A percentile compares a stretch with the other conserved stretches of the same genome.
phyloP scores from a whole-genome alignment of 352 stramenopile species.

The Albugo laibachii region DNA sequence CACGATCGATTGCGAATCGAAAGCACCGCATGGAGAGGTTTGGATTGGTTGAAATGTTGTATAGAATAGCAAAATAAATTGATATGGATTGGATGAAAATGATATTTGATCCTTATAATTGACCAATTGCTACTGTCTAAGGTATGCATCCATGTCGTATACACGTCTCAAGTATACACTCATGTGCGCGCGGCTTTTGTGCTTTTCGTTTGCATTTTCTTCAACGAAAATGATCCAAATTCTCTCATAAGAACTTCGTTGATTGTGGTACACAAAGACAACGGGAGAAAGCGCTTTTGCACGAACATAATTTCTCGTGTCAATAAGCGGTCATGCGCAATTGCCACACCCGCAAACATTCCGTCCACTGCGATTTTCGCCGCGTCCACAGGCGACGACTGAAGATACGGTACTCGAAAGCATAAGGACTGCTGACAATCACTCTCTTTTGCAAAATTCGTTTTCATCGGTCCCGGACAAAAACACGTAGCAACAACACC shows the following conservation, averaged over 20 bases:
- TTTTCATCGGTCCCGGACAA: conserved; percentile 34
- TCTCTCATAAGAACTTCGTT: too few relatives aligned
- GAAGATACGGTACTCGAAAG: conserved; percentile 8
- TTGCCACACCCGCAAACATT: conserved; percentile 25
- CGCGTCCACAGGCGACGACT: conserved; percentile 15
- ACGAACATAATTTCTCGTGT: not conserved
- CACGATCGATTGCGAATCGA: conserved; percentile 93
- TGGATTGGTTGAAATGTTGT: too few relatives aligned
- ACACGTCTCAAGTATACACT: too few relatives aligned
- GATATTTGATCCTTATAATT: too few relatives aligned
- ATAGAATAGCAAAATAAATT: too few relatives aligned
- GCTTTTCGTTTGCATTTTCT: too few relatives aligned
- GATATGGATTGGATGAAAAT: too few relatives aligned
- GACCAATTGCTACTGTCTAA: too few relatives aligned
- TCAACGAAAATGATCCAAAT: too few relatives aligned
- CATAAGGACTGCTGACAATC: conserved; percentile 23
- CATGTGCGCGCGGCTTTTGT: too few relatives aligned
- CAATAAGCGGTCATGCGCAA: not conserved
- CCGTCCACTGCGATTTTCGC: conserved; percentile 25
- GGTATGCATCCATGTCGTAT: too few relatives aligned
- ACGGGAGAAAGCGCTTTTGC: not conserved
- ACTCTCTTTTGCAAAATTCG: conserved; percentile 30
- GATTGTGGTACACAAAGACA: not conserved
- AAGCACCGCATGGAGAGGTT: conserved; percentile 32
- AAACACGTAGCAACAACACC: conserved; percentile 69